Percentiles rank a stretch among this genome's conserved stretches.
phyloP scores from a whole-genome alignment of 2,329 filamentous ascomycete species.

The Penicillium sp. region DNA sequence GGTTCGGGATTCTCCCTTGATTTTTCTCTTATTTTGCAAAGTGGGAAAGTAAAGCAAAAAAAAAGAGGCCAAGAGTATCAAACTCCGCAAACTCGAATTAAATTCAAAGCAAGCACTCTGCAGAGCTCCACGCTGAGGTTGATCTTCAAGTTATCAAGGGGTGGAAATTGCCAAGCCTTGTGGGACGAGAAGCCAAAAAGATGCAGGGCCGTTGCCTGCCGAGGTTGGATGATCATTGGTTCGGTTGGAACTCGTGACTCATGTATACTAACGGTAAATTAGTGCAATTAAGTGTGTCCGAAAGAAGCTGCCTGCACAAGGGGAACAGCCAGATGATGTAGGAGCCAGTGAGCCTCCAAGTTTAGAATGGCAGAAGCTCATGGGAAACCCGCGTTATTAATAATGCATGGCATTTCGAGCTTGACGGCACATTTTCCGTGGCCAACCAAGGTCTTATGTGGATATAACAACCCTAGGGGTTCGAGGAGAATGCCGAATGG shows the following conservation, averaged over 20 bases:
- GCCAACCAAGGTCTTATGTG: not conserved
- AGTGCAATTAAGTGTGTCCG: not conserved
- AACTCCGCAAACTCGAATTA: not conserved
- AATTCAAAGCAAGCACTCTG: not conserved
- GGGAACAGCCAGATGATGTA: not conserved
- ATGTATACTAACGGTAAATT: not conserved
- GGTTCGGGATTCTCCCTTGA: not conserved
- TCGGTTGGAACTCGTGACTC: constrained; percentile 10
- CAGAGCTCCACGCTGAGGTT: not conserved
- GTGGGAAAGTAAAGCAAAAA: not conserved
- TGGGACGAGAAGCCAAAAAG: constrained; percentile 1
- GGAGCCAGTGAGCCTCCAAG: not conserved
- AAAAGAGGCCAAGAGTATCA: not conserved
- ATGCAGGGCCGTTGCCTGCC: constrained; percentile 2
- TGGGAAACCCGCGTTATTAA: not conserved
- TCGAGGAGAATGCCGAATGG: not conserved
- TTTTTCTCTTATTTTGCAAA: not conserved
- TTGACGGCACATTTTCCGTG: constrained; percentile 9
- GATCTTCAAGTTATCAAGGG: not conserved
- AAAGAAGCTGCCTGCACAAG: not conserved
- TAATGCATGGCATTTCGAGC: constrained; percentile 1
- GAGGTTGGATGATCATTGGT: constrained; percentile 12
- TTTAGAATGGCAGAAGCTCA: not conserved
- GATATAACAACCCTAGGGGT: not conserved
- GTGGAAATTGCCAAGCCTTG: constrained; percentile 1